Evolutionary conservation across 2,329 filamentous ascomycete species (phyloP).

Genomic region (Talaromyces sp.): DNA sequence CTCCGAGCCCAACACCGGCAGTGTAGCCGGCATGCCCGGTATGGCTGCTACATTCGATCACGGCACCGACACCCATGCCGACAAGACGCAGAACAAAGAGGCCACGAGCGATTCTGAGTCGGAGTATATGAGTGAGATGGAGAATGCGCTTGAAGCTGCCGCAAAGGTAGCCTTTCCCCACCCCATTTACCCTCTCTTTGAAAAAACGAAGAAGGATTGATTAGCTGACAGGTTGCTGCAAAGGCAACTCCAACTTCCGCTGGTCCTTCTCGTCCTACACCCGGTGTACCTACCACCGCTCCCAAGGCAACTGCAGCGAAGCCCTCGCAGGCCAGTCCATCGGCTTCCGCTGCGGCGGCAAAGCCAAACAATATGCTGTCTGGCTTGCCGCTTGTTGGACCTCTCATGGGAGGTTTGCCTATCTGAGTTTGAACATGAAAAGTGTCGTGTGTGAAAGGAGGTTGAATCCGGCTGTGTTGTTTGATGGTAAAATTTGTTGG

Average conservation of each 20-base stretch:
- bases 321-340: neutral
- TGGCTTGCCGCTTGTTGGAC: slow-evolving; percentile 4
- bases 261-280: slow-evolving; percentile 7
- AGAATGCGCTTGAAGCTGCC: slow-evolving; percentile 6
- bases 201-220: neutral
- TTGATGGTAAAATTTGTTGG: neutral
- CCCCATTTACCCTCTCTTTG: neutral
- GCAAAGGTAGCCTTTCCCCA: slow-evolving; percentile 4
- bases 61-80: neutral
- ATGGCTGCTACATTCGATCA: neutral
- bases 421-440: neutral
- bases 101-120: neutral
- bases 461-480: neutral
- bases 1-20: slow-evolving; percentile 5
- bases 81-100: neutral
- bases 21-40: slow-evolving; percentile 11
- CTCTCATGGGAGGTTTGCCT: slow-evolving; percentile 1
- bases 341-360: neutral
- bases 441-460: too few relatives aligned
- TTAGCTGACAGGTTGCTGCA: slow-evolving; percentile 12
- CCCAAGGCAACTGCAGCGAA: slow-evolving; percentile 1
- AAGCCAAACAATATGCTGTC: slow-evolving; percentile 6
- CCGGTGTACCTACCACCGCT: slow-evolving; percentile 7
- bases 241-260: slow-evolving; percentile 12
- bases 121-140: slow-evolving; percentile 11